phyloP scores from a whole-genome alignment of 2,329 filamentous ascomycete species.

The Fusarium newnesense region DNA sequence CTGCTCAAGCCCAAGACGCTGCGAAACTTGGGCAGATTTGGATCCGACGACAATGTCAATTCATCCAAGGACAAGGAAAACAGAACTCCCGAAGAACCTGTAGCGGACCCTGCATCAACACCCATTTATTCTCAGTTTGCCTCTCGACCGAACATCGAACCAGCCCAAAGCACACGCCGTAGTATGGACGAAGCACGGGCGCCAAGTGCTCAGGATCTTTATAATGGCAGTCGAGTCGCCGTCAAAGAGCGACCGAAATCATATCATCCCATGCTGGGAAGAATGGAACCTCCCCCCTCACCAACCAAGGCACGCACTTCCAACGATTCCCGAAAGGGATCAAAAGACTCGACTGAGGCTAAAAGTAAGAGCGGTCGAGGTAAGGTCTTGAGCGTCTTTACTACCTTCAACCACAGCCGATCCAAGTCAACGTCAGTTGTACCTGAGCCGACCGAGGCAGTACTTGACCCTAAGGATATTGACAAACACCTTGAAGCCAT shows the following conservation, averaged over 20 bases:
- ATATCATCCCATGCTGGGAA: constrained; percentile 52
- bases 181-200: constrained; percentile 42
- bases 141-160: constrained; percentile 40
- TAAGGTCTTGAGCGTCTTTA: constrained; percentile 53
- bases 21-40: constrained; percentile 69
- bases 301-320: constrained; percentile 37
- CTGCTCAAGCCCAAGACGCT: constrained; percentile 81
- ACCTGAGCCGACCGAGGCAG: constrained; percentile 57
- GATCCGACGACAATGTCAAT: constrained; percentile 62
- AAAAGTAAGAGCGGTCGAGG: constrained; percentile 54
- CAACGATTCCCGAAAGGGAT: constrained; percentile 40
- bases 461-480: constrained; percentile 65
- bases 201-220: constrained; percentile 33
- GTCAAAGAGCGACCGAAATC: constrained; percentile 62
- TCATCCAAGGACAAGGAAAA: constrained; percentile 83
- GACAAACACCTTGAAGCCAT: constrained; percentile 69
- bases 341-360: constrained; percentile 43
- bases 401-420: constrained; percentile 52
- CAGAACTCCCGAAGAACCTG: constrained; percentile 63
- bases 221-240: constrained; percentile 31
- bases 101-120: constrained; percentile 54
- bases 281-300: constrained; percentile 37
- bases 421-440: constrained; percentile 49
- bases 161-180: constrained; percentile 32
- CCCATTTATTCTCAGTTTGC: constrained; percentile 85